Percentiles rank a stretch among this genome's conserved stretches.
Conservation (phyloP, 2,329 filamentous ascomycete genomes). For the Verticillium nonalfalfae region DNA sequence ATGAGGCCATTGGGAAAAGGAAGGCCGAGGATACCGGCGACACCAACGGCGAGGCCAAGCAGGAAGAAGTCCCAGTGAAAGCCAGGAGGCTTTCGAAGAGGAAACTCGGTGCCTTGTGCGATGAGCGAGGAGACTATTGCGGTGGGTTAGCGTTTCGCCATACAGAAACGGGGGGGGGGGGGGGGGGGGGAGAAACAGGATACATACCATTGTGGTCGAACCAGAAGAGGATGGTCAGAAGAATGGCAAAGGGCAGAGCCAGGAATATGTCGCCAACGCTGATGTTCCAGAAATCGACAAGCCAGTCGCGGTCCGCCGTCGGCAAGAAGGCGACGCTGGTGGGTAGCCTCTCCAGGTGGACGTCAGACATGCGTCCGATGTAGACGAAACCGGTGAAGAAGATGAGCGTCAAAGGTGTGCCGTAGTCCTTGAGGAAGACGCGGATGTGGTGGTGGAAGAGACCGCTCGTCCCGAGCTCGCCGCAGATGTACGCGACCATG, state of each 20-base stretch:
- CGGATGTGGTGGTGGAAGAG: conserved; percentile 71
- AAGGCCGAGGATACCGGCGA: conserved; percentile 69
- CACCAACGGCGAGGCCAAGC: conserved; percentile 68
- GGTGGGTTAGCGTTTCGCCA: not conserved
- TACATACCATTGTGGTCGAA: conserved; percentile 77
- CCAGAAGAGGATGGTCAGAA: conserved; percentile 81
- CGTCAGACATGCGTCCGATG: conserved; percentile 71
- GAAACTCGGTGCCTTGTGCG: conserved; percentile 77
- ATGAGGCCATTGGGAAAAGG: conserved; percentile 81
- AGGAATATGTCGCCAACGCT: conserved; percentile 68
- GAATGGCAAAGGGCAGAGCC: conserved; percentile 78
- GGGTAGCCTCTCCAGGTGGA: conserved; percentile 65
- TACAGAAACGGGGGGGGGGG: not conserved
- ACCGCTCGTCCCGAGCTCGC: conserved; percentile 61
- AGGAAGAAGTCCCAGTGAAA: conserved; percentile 86
- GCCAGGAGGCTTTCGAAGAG: conserved; percentile 71
- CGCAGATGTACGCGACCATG: conserved; percentile 68
- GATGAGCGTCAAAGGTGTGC: conserved; percentile 72
- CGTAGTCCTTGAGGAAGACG: conserved; percentile 85
- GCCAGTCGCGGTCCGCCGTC: conserved; percentile 66
- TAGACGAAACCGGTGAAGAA: conserved; percentile 91
- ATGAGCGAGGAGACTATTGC: conserved; percentile 69
- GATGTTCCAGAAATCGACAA: conserved; percentile 78
- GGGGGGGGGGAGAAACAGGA: not conserved
- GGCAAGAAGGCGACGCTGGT: conserved; percentile 74